Evolutionary conservation across 148 eudicot genomes (phyloP), one percentile per base, ranked within the genome.

Genomic region (Cornus suecica): DNA sequence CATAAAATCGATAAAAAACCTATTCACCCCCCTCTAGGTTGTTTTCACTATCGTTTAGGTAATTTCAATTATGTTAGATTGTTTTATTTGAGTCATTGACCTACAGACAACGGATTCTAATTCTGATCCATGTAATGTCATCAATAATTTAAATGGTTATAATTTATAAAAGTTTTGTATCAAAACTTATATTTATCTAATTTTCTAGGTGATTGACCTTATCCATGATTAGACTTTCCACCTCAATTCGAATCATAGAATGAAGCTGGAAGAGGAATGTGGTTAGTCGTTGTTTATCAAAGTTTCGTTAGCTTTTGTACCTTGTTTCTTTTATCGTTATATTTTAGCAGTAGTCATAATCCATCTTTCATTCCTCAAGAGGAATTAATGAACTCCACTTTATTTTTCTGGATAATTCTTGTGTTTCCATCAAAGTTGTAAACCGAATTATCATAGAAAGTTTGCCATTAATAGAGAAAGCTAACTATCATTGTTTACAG

Each of bases 211-310:
- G 23, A 65, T 76, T 76, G 87, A 89, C 54, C 88, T 90, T 26
- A 86, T 86, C 76, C 88, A 89, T 76, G 92, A 89, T 66, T 83
- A 89, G 65, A 76, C 84, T 28, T 85, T 89, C 66, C 85, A 84
- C 79, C 64, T 89, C 79, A 79, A 72, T 13, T 68, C 74, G 27
- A 75, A 83, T 26, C 92, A 89, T 70, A 85, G 83, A 72, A 79
- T 75, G 73, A 85, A 78, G 75, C 85, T 89, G 9, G 86, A 84
- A 78, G 81, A 80, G 54, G 90, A 88, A 68, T 88, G 73, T 70
- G 90, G 88, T 88, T 65, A 69, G 89, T 77, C 69, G 64, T 66
- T 58, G 24, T 71, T 61, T 32, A 22, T 25, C 9, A 22, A 29
- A 66, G 70, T 42, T 54, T 63, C 0, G 28, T 65, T 30, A 32